Percentiles rank a stretch among this genome's conserved stretches.
Conservation (phyloP, 2,329 filamentous ascomycete genomes). For the Pseudocercospora cruenta region DNA sequence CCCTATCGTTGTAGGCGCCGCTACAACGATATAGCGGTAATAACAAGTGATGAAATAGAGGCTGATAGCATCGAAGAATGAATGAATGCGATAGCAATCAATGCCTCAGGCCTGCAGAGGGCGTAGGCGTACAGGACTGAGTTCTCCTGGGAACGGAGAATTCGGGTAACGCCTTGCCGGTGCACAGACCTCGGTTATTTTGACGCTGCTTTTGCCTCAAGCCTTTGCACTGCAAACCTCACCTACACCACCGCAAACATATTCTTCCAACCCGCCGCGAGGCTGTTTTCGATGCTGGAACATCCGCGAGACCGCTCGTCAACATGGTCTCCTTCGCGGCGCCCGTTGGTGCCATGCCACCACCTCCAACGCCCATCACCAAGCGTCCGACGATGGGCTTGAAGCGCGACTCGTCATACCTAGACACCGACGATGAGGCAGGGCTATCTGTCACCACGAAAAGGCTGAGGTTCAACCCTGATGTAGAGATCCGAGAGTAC, state of each 20-base stretch:
- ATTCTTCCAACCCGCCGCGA: constrained; percentile 3
- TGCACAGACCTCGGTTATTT: too few species aligned
- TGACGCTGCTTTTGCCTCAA: not conserved
- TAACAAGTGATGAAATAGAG: not conserved
- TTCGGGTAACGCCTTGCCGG: too few species aligned
- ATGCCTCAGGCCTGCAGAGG: too few species aligned
- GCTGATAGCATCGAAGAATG: not conserved
- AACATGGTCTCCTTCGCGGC: constrained; percentile 41
- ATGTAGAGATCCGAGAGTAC: constrained; percentile 51
- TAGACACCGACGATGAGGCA: constrained; percentile 43
- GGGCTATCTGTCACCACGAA: constrained; percentile 45
- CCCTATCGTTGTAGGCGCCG: not conserved
- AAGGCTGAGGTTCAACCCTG: constrained; percentile 51
- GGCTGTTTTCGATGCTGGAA: not conserved
- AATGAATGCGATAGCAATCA: not conserved
- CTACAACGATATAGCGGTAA: not conserved
- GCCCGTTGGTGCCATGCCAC: constrained; percentile 37
- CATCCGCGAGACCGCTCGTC: not conserved
- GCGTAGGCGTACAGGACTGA: too few species aligned
- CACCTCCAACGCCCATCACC: constrained; percentile 36
- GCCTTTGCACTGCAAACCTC: not conserved
- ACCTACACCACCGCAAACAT: not conserved
- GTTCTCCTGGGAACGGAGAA: too few species aligned
- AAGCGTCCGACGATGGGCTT: constrained; percentile 39
- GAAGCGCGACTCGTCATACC: constrained; percentile 43